Percentiles rank a stretch among this genome's conserved stretches.
Conservation (phyloP, 2,329 filamentous ascomycete species). For the Fusarium dimerum region DNA sequence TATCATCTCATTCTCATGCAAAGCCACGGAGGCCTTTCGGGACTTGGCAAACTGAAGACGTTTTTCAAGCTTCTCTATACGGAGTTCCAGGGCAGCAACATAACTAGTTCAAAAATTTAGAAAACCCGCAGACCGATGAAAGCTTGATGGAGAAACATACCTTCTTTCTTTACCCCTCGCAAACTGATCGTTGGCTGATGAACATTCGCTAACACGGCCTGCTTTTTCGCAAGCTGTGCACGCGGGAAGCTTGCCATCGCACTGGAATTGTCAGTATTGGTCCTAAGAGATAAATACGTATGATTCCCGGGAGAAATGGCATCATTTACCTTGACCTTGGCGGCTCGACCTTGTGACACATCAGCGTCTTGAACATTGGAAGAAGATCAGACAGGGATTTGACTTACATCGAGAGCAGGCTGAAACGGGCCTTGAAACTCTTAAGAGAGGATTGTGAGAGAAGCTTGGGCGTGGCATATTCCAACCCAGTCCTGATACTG, state of each 20-base stretch:
- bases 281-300: neutral
- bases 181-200: conserved; percentile 93
- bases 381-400: neutral
- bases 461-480: conserved; percentile 50
- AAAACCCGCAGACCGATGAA: neutral
- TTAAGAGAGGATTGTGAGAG: conserved; percentile 60
- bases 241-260: conserved; percentile 91
- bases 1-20: conserved; percentile 58
- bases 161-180: conserved; percentile 93
- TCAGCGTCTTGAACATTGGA: conserved; percentile 1
- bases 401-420: conserved; percentile 73
- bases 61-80: conserved; percentile 84
- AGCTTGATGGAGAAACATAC: conserved; percentile 39
- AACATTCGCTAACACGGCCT: conserved; percentile 83
- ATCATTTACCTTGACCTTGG: conserved; percentile 78
- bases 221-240: conserved; percentile 95
- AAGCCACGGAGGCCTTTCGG: conserved; percentile 69
- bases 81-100: conserved; percentile 90
- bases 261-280: conserved; percentile 49
- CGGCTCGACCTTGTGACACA: conserved; percentile 61
- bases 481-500: conserved; percentile 1
- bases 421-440: conserved; percentile 77
- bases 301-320: neutral
- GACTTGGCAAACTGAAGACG: conserved; percentile 70
- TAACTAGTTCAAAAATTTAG: conserved; percentile 57